Evolutionary conservation across 345 rosid genomes (phyloP), one percentile per base, ranked within the genome.

Genomic region (Mangifera indica): DNA sequence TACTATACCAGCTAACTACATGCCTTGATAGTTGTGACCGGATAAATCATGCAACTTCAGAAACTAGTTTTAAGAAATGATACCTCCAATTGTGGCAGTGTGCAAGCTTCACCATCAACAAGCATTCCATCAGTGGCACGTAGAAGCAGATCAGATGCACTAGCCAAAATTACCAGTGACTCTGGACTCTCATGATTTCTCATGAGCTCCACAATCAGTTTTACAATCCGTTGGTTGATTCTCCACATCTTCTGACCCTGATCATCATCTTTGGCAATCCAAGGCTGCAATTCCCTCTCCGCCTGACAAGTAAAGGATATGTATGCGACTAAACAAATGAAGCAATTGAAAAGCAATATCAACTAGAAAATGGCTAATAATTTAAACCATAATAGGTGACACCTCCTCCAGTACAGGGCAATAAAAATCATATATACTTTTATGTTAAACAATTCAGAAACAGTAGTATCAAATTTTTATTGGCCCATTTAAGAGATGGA

Each of bases 51-150:
- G 22, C 44, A 59, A 22, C 60, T 34, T n/a, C 45, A 52, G 25
- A 51, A 74, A 42, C 48, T 37, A 42, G 37, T 25, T 26, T 6
- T 25, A 2, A 32, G 22, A 66, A 25, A 52, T 49, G 53, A 63
- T 84, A 93, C 98, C 97, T 93, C 98, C 5, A 93, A 85, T 73
- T 93, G 97, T 11, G 97, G 98, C 79, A 90, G 80, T 42, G 98
- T 94, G 80, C 98, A 92, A 73, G 97, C 98, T 84, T 94, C 98
- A 57, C 97, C 98, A 66, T 94, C 97, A 25, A 94, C 93, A 61
- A 94, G 98, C 90, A 94, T 84, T 42, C 98, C 98, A 72, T 94
- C 98, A 60, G 98, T 94, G 34, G 98, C 97, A 7, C 97, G 94
- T 46, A 94, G 84, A 79, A 94, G 98, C 52, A 94, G 87, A 81